phyloP scores from a whole-genome alignment of 2,329 filamentous ascomycete species.

The Colletotrichum falcatum region DNA sequence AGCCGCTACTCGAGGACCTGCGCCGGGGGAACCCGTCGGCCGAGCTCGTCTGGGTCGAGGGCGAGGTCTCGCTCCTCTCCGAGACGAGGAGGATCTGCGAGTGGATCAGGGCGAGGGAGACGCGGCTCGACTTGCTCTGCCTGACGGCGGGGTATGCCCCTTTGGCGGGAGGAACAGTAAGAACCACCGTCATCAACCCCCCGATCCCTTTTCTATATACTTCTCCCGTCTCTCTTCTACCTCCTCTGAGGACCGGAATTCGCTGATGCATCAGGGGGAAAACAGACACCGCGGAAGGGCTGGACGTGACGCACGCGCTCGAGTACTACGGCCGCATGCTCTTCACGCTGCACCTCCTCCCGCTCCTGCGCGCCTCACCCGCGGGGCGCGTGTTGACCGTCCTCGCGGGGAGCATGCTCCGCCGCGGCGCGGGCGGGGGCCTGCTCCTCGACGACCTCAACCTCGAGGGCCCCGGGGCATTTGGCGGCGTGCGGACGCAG shows the following conservation, averaged over 20 bases:
- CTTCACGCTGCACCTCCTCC: constrained; percentile 55
- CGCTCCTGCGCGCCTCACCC: constrained; percentile 48
- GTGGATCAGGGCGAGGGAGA: constrained; percentile 53
- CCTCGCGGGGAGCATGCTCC: constrained; percentile 43
- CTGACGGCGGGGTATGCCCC: constrained; percentile 57
- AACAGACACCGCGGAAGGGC: constrained; percentile 55
- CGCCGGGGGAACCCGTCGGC: constrained; percentile 52
- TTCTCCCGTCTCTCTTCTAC: too few relatives aligned
- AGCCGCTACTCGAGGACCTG: constrained; percentile 52
- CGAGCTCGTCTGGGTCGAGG: constrained; percentile 56
- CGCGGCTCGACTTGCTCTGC: constrained; percentile 57
- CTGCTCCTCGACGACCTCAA: constrained; percentile 45
- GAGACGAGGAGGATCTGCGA: constrained; percentile 55
- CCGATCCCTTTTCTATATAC: not conserved
- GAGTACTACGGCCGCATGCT: constrained; percentile 59
- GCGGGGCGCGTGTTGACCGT: constrained; percentile 46
- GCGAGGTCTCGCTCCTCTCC: constrained; percentile 58
- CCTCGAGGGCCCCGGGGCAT: constrained; percentile 41
- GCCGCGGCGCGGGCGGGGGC: constrained; percentile 33
- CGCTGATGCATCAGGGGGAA: not conserved
- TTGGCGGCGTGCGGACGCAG: constrained; percentile 44
- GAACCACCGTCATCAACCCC: not conserved
- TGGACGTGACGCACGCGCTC: constrained; percentile 55
- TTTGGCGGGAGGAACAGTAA: constrained; percentile 48
- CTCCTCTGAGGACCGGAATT: not conserved